Percentiles rank a stretch among this genome's conserved stretches.
Evolutionary conservation across 768 basidiomycete species (phyloP).

Genomic region (Leucosporidium yakuticum): DNA sequence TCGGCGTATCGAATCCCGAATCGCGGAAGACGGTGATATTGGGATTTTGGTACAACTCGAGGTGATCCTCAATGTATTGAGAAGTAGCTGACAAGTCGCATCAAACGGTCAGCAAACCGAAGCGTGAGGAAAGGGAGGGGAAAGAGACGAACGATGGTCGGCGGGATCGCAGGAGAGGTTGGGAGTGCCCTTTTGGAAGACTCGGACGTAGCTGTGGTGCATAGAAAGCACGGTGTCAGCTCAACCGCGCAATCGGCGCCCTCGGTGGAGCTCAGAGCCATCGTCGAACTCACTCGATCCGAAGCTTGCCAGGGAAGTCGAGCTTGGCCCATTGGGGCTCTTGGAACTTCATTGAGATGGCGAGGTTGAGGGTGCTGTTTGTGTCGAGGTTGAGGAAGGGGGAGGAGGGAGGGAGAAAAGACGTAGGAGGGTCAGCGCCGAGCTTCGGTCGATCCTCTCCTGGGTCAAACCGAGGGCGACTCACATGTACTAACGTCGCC

Average conservation of each 20-base stretch:
- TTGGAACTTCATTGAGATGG: constrained; percentile 49
- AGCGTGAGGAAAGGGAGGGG: no score
- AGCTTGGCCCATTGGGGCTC: neutral
- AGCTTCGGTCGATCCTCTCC: no score
- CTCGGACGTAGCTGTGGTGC: constrained; percentile 24
- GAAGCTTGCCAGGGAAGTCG: neutral
- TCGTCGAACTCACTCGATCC: neutral
- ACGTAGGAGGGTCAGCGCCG: no score
- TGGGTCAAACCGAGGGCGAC: no score
- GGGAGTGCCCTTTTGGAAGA: constrained; percentile 53
- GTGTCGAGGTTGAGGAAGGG: neutral
- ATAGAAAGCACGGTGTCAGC: neutral
- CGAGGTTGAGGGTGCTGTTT: constrained; percentile 61
- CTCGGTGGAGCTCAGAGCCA: neutral
- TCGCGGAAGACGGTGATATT: neutral
- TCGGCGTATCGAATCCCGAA: neutral
- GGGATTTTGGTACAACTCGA: constrained; percentile 39
- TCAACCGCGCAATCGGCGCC: neutral
- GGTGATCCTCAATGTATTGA: constrained; percentile 52
- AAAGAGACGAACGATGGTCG: neutral
- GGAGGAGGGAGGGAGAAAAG: neutral
- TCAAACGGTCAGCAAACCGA: no score
- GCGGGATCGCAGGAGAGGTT: constrained; percentile 70
- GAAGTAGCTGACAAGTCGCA: constrained; percentile 50
- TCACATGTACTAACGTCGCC: no score